Evolutionary conservation across 1,139 yeast species (phyloP), one percentile per base, ranked within the genome.

Genomic region (Arxiozyma slooffiae): DNA sequence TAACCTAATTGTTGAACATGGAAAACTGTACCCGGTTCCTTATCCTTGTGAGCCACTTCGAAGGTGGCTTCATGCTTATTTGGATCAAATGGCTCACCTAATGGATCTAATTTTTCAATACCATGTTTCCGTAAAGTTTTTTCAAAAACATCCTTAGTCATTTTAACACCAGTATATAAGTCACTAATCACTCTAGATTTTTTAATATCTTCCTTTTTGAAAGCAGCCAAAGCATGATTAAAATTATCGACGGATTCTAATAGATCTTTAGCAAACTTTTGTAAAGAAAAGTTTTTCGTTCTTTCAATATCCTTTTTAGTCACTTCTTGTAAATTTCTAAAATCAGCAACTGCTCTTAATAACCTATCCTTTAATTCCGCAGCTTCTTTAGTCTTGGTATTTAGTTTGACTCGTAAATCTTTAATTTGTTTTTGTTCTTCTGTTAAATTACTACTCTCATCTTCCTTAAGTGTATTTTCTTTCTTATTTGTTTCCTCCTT

Each of bases 1-100:
- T 83, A 90, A 47, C 97, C 97, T 24, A 84, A 78, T 71, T 86
- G 96, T 72, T 90, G 96, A 50, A 89, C 96, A 63, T 81, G 89
- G 81, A 89, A 86, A 52, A 90, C 87, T 38, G 96, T 85, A 53
- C 96, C 96, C 39, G 97, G 87, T 69, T 85, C 92, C 69, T 88
- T 87, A 63, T 81, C 95, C 47, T 94, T 88, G 64, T 85, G 88
- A 42, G 94, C 86, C 50, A 86, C 74, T 73, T 89, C 95, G 68
- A 88, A 90, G 44, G 94, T 81, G 50, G 97, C 97, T 71, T 90
- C 97, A 68, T 90, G 97, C 62, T 76, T 75, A 69, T 90, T 88
- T 55, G 97, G 97, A 67, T 90, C 95, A 62, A 90, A 90, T 57
- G 72, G 76, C 69, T 89, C 87, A 56, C 92, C 96, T 49, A 86